phyloP scores from a whole-genome alignment of 2,329 filamentous ascomycete genomes.

The Tolypocladium ophioglossoides region DNA sequence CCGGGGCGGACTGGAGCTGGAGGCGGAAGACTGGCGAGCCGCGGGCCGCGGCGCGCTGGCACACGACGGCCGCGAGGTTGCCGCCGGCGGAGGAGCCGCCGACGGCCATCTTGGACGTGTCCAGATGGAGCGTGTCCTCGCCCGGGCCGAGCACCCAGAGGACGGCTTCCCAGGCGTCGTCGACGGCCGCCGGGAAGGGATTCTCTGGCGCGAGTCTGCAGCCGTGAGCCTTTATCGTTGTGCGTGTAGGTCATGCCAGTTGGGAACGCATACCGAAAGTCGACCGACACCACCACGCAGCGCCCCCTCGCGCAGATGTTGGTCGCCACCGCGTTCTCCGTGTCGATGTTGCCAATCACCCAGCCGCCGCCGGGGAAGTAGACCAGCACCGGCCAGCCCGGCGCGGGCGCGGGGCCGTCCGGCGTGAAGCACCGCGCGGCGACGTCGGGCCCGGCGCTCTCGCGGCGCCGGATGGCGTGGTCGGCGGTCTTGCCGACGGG shows the following conservation, averaged over 20 bases:
- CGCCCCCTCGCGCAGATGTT: constrained; percentile 25
- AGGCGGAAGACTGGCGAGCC: constrained; percentile 18
- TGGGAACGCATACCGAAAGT: not conserved
- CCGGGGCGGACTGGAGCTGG: constrained; percentile 46
- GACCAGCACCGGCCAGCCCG: too few species aligned
- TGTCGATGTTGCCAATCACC: constrained; percentile 38
- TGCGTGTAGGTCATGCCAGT: too few species aligned
- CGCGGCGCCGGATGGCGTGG: constrained; percentile 22
- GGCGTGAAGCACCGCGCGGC: too few species aligned
- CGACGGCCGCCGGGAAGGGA: constrained; percentile 39
- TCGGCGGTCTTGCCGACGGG: constrained; percentile 31
- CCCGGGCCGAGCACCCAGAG: constrained; percentile 26
- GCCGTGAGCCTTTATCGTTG: not conserved
- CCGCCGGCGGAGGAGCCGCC: constrained; percentile 27
- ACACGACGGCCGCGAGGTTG: constrained; percentile 21
- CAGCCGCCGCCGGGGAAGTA: too few species aligned
- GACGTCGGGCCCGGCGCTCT: constrained; percentile 31
- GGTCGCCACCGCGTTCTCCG: constrained; percentile 36
- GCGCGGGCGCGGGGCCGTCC: too few species aligned
- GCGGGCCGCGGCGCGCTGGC: constrained; percentile 33
- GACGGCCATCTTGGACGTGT: constrained; percentile 32
- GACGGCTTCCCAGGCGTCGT: constrained; percentile 41
- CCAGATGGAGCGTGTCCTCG: constrained; percentile 11
- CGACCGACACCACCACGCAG: constrained; percentile 4
- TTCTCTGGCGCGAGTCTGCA: constrained; percentile 35